These are phyloP conservation scores for Leccinum fallax DNA, from an alignment of 1,284 basidiomycete genomes.

Conservation along the genomic window DNA sequence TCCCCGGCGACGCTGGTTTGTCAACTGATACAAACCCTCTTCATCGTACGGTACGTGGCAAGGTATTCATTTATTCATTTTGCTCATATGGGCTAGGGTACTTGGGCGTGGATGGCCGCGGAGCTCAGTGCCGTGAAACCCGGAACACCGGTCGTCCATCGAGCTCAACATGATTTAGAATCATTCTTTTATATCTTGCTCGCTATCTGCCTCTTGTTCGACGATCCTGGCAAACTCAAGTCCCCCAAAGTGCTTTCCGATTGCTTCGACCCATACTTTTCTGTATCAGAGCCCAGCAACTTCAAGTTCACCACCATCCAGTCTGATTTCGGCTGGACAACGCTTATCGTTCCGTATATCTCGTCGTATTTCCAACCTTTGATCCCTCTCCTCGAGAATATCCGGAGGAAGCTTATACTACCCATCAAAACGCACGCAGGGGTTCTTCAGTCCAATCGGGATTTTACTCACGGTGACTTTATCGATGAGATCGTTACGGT, in stretches of 20 bases:
- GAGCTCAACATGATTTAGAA: background rate
- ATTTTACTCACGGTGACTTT: background rate
- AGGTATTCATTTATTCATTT: background rate
- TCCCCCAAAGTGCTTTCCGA: background rate
- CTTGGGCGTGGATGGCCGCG: background rate
- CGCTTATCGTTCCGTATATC: background rate
- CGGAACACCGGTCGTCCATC: background rate
- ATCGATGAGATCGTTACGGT: background rate
- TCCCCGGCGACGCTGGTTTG: background rate
- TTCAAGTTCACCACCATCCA: background rate
- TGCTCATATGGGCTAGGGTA: background rate
- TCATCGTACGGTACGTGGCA: background rate
- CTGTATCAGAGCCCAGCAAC: background rate
- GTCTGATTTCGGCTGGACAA: background rate
- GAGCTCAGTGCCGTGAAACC: too few relatives aligned
- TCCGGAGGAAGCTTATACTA: background rate
- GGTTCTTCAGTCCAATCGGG: background rate
- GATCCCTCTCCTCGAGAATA: background rate
- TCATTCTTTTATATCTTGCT: background rate
- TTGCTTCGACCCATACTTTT: background rate
- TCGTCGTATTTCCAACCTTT: background rate
- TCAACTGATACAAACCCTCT: background rate
- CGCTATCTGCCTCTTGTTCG: background rate
- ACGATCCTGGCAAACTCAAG: background rate
- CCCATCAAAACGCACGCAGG: background rate